Percentiles rank a stretch among this genome's conserved stretches.
Conservation (phyloP, 2,329 filamentous ascomycete genomes). For the Colletotrichum zoysiae region DNA sequence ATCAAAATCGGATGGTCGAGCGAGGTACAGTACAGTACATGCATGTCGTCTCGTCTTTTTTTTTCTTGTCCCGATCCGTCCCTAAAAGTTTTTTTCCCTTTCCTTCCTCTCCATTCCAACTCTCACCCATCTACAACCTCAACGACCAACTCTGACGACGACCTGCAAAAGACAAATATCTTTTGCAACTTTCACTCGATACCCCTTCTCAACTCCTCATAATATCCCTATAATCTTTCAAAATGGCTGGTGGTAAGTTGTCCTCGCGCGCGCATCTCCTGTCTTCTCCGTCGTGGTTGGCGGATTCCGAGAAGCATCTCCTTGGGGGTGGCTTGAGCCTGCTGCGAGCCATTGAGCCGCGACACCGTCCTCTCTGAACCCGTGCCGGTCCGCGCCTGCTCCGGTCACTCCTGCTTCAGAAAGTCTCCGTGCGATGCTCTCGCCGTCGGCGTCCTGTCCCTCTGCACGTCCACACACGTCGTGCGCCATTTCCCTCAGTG, state of each 20-base stretch:
- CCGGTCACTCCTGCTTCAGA: conserved; percentile 2
- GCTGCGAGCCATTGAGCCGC: conserved; percentile 36
- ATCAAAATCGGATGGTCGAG: conserved; percentile 52
- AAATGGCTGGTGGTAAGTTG: conserved; percentile 62
- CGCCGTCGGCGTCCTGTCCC: background rate
- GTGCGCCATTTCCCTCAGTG: conserved; percentile 52
- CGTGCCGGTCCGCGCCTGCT: conserved; percentile 3
- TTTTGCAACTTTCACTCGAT: conserved; percentile 46
- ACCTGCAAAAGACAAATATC: conserved; percentile 42
- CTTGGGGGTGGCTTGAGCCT: background rate
- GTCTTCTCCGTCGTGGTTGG: conserved; percentile 24
- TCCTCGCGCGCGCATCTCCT: conserved; percentile 1
- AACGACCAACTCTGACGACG: conserved; percentile 35
- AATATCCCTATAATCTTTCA: conserved; percentile 45
- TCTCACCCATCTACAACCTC: conserved; percentile 25
- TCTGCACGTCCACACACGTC: background rate
- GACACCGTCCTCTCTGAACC: background rate
- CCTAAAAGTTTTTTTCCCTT: conserved; percentile 43
- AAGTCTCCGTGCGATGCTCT: background rate
- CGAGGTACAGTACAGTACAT: conserved; percentile 36
- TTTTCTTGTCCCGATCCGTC: conserved; percentile 44
- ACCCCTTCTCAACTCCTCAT: conserved; percentile 41
- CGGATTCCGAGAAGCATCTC: conserved; percentile 20
- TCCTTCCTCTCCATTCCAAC: conserved; percentile 20
- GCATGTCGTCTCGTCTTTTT: conserved; percentile 45